Evolutionary conservation across 1,284 basidiomycete genomes (phyloP).

Genomic region (Apiotrichum laibachii): DNA sequence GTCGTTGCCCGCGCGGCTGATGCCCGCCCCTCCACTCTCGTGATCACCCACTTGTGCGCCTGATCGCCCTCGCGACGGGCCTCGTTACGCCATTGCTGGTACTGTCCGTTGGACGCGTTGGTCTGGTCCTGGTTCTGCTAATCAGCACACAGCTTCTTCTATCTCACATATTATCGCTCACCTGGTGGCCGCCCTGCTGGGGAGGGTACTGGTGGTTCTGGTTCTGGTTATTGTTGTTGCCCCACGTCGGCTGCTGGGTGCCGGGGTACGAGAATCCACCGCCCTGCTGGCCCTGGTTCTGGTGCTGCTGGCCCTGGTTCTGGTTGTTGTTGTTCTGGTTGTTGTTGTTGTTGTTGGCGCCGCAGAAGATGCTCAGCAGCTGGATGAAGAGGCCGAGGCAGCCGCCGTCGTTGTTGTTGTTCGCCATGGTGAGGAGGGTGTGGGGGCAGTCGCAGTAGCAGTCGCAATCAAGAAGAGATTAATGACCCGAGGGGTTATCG

Average conservation of each 20-base stretch:
- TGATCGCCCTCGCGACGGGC: conserved; percentile 67
- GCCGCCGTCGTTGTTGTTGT: conserved; percentile 7
- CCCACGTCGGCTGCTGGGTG: conserved; percentile 19
- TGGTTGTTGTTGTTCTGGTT: conserved; percentile 22
- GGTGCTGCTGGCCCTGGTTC: conserved; percentile 24
- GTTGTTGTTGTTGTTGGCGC: conserved; percentile 18
- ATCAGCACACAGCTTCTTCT: not conserved
- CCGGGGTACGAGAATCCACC: conserved; percentile 18
- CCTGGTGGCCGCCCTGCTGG: conserved; percentile 20
- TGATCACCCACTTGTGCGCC: conserved; percentile 38
- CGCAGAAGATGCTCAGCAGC: conserved; percentile 31
- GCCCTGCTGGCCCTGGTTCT: conserved; percentile 21
- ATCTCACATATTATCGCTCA: not conserved
- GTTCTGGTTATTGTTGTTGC: conserved; percentile 25
- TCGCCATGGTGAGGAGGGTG: conserved; percentile 2
- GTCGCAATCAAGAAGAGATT: not conserved
- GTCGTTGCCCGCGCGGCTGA: too few species aligned
- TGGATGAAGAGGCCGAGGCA: conserved; percentile 15
- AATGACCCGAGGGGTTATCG: too few species aligned
- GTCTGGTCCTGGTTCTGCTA: conserved; percentile 59
- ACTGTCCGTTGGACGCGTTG: conserved; percentile 59
- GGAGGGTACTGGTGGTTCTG: conserved; percentile 24
- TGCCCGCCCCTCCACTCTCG: not conserved
- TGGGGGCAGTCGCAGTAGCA: too few species aligned
- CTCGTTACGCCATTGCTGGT: conserved; percentile 64